Percentiles rank a stretch among this genome's conserved stretches.
phyloP scores from a whole-genome alignment of 176 grass and related monocot genomes.

The Phoenix dactylifera region DNA sequence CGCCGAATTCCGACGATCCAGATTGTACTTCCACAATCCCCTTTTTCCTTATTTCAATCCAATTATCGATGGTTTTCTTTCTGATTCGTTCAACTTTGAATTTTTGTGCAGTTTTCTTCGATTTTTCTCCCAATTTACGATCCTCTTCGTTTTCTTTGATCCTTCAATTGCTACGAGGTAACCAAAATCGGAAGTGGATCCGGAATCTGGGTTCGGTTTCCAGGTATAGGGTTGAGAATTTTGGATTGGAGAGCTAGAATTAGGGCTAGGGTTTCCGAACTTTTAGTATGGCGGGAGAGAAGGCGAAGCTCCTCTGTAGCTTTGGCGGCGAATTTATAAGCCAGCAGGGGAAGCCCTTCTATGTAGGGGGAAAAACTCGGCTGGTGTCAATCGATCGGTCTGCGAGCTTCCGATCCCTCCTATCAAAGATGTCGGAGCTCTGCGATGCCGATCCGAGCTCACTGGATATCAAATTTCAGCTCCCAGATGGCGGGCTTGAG shows the following conservation, averaged over 20 bases:
- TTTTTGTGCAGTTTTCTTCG: too few relatives aligned
- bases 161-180: not conserved
- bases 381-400: constrained; percentile 15
- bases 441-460: constrained; percentile 8
- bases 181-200: too few relatives aligned
- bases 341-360: constrained; percentile 7
- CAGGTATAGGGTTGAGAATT: too few relatives aligned
- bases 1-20: too few relatives aligned
- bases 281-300: constrained; percentile 1
- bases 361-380: constrained; percentile 12
- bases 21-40: too few relatives aligned
- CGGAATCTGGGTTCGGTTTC: too few relatives aligned
- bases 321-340: constrained; percentile 14
- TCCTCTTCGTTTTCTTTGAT: not conserved
- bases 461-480: constrained; percentile 12
- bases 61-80: too few relatives aligned
- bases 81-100: too few relatives aligned
- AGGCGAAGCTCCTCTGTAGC: constrained; percentile 24
- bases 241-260: not conserved
- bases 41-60: too few relatives aligned
- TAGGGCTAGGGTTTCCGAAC: not conserved
- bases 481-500: constrained; percentile 8
- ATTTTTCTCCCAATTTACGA: not conserved
- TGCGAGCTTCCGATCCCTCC: constrained; percentile 8
- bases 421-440: constrained; percentile 17